A percentile compares a stretch with the other conserved stretches of the same genome.
Conservation (phyloP, 2,329 filamentous ascomycete species). For the Epichloe uncinata region DNA sequence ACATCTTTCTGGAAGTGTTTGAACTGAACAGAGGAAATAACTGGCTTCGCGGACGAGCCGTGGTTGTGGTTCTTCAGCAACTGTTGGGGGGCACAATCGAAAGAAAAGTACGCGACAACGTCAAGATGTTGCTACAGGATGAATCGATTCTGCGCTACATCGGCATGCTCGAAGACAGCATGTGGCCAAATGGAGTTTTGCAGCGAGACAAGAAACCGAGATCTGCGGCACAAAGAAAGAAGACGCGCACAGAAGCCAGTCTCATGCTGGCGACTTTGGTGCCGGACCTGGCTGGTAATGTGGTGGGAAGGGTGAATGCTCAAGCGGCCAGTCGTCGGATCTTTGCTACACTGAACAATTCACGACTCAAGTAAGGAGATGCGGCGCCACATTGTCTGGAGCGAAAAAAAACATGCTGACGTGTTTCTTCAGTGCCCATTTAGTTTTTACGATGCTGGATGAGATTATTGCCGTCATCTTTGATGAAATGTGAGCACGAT, state of each 20-base stretch:
- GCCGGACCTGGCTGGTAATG: slow-evolving; percentile 81
- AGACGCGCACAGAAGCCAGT: slow-evolving; percentile 74
- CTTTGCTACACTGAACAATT: slow-evolving; percentile 85
- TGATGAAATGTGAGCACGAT: slow-evolving; percentile 20
- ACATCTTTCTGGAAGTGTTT: slow-evolving; percentile 92
- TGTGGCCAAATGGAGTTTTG: slow-evolving; percentile 66
- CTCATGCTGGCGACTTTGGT: slow-evolving; percentile 80
- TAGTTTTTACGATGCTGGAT: slow-evolving; percentile 59
- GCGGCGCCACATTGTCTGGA: not conserved
- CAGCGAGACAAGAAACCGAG: slow-evolving; percentile 40
- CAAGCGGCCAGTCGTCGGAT: slow-evolving; percentile 79
- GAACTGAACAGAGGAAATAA: slow-evolving; percentile 91
- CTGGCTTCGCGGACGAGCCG: slow-evolving; percentile 89
- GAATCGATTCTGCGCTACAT: slow-evolving; percentile 69
- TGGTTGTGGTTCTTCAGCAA: slow-evolving; percentile 93
- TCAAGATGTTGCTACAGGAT: slow-evolving; percentile 60
- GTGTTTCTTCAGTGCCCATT: slow-evolving; percentile 39
- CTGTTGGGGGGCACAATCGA: slow-evolving; percentile 96
- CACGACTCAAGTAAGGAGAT: slow-evolving; percentile 61
- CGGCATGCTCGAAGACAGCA: slow-evolving; percentile 52
- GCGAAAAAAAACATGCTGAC: slow-evolving; percentile 1
- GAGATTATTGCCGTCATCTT: slow-evolving; percentile 56
- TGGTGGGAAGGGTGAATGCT: slow-evolving; percentile 85
- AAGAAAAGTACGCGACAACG: slow-evolving; percentile 80
- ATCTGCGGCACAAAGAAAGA: slow-evolving; percentile 59